A percentile compares a stretch with the other conserved stretches of the same genome.
Conservation (phyloP, 225 moss, liverwort and hornwort genomes). For the Anthoceros angustus region DNA sequence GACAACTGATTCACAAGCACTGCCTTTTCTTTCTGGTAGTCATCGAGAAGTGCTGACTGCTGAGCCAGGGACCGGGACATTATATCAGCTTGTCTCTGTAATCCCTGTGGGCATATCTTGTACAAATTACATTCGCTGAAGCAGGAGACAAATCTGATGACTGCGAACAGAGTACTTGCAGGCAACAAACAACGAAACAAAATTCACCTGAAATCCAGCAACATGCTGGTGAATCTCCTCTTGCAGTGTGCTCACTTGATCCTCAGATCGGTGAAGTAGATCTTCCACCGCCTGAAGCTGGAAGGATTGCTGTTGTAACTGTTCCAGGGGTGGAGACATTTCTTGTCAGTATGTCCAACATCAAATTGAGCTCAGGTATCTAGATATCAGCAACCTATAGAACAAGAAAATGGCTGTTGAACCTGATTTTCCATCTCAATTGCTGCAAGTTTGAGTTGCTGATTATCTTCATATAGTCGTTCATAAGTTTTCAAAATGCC, state of each 20-base stretch:
- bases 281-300: slow-evolving; percentile 49
- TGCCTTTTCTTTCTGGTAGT: slow-evolving; percentile 55
- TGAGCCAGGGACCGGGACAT: slow-evolving; percentile 70
- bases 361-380: not conserved
- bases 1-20: slow-evolving; percentile 42
- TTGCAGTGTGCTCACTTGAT: slow-evolving; percentile 37
- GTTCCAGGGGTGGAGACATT: not conserved
- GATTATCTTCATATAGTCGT: slow-evolving; percentile 50
- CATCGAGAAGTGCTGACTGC: slow-evolving; percentile 57
- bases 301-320: slow-evolving; percentile 37
- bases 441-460: slow-evolving; percentile 29
- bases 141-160: not conserved
- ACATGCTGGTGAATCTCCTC: slow-evolving; percentile 42
- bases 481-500: slow-evolving; percentile 34
- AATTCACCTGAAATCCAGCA: slow-evolving; percentile 43
- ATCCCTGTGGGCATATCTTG: slow-evolving; percentile 23
- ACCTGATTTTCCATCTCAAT: slow-evolving; percentile 51
- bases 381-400: not conserved
- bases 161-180: not conserved
- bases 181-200: not conserved
- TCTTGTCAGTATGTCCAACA: not conserved
- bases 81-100: slow-evolving; percentile 66
- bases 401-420: not conserved
- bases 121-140: not conserved
- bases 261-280: slow-evolving; percentile 33